Conservation (phyloP, 768 basidiomycete species). For the Neoboletus magnificus region DNA sequence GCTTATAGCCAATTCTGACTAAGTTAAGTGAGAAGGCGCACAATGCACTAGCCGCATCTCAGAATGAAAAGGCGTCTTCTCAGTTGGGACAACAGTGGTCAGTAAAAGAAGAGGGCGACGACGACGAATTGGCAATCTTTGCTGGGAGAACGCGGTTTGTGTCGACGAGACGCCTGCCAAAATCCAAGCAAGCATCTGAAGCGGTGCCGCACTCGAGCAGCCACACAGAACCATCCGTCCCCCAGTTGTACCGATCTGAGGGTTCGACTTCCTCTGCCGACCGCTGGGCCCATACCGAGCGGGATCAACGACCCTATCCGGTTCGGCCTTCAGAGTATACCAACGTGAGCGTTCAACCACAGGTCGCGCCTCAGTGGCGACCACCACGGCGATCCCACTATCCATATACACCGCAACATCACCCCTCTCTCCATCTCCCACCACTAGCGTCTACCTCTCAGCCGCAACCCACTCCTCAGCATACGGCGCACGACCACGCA, state of each 20-base stretch:
- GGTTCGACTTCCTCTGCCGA: constrained; percentile 10
- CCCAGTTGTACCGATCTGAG: constrained; percentile 18
- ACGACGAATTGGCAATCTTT: constrained; percentile 66
- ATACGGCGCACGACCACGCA: constrained; percentile 18
- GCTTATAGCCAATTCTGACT: constrained; percentile 48
- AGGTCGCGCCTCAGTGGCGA: constrained; percentile 24
- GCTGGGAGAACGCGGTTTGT: constrained; percentile 66
- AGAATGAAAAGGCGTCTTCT: constrained; percentile 32
- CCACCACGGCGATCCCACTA: constrained; percentile 29
- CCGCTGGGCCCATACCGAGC: constrained; percentile 18
- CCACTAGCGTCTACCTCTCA: constrained; percentile 4
- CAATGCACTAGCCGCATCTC: constrained; percentile 45
- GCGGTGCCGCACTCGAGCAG: neutral
- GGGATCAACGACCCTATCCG: constrained; percentile 8
- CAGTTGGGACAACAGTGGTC: constrained; percentile 45
- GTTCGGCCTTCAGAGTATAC: constrained; percentile 7
- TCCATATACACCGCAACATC: constrained; percentile 22
- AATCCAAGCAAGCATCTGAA: constrained; percentile 13
- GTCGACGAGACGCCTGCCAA: constrained; percentile 39
- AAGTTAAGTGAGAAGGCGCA: constrained; percentile 66
- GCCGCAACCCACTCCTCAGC: constrained; percentile 7
- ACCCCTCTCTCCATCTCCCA: constrained; percentile 3
- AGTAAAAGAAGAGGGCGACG: constrained; percentile 50
- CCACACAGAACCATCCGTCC: constrained; percentile 2
- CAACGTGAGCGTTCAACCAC: constrained; percentile 4